A percentile compares a stretch with the other conserved stretches of the same genome.
These are phyloP conservation scores for Dendrobium huoshanense DNA, from an alignment of 106 monocot genomes.

Conservation along the genomic window DNA sequence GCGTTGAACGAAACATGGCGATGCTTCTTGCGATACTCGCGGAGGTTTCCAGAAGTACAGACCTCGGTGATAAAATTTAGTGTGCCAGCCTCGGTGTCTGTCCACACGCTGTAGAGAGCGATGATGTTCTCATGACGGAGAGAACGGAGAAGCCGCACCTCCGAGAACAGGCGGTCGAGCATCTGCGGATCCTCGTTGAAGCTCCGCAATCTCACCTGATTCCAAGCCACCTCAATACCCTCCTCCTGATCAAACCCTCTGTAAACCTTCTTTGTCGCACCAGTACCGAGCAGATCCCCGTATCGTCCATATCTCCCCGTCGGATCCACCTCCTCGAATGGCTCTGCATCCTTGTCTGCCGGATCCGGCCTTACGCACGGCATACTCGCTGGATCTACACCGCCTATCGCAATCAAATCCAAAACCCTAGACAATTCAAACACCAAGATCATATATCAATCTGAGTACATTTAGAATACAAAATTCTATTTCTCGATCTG, in stretches of 20 bases:
- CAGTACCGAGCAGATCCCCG: constrained; percentile 53
- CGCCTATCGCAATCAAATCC: not conserved
- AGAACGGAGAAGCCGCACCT: constrained; percentile 57
- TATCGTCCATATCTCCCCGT: constrained; percentile 79
- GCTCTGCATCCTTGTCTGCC: constrained; percentile 42
- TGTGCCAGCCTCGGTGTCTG: constrained; percentile 11
- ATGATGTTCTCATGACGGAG: constrained; percentile 68
- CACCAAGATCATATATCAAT: not conserved
- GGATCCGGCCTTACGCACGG: constrained; percentile 15
- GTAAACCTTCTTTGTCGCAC: constrained; percentile 78
- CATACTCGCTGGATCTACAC: constrained; percentile 3
- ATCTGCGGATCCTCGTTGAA: constrained; percentile 24
- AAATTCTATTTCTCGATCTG: not conserved
- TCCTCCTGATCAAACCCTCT: constrained; percentile 80
- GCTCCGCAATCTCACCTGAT: constrained; percentile 46
- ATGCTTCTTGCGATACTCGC: constrained; percentile 60
- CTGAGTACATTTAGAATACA: not conserved
- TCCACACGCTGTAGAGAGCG: constrained; percentile 37
- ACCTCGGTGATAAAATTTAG: constrained; percentile 95
- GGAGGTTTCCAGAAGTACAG: constrained; percentile 73
- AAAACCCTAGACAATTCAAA: not conserved
- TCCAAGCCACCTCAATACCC: constrained; percentile 90
- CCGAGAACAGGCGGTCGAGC: constrained; percentile 46
- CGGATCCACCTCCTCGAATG: constrained; percentile 82
- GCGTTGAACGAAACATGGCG: constrained; percentile 67